Base-by-base conservation (phyloP, 2,329 filamentous ascomycete species). In the Penicillium sp. region DNA sequence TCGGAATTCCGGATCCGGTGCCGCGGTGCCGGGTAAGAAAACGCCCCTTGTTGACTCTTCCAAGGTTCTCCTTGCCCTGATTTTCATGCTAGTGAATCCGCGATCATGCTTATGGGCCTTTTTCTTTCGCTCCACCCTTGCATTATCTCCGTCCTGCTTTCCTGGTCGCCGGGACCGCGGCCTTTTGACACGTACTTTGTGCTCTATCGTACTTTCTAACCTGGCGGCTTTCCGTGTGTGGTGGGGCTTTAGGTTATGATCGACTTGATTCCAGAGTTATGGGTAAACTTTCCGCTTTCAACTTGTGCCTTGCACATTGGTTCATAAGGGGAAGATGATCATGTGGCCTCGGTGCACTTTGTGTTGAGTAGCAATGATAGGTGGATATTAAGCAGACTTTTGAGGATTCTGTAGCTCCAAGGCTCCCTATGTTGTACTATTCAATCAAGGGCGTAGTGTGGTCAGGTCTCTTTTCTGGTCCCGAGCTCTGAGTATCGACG, bases 21-120 rank as follows among this genome's bases (percentile, higher is more conserved):
- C 67, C 67, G 65, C 67, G 66, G 60, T 60, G 66, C 66, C 63
- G 66, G 65, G 63, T 67, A 60, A 52, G 48, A 59, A 46, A 49
- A 23, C 20, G 20, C 20, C 20, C 20, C 48, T 50, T n/a, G 6
- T 13, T 7, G 9, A 9, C 20, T 27, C 20, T 23, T 23, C 20
- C 20, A 23, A 23, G 20, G 20, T 15, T 41, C 18, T 39, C 54
- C 52, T 52, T 52, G 47, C 50, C 46, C 54, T 38, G 51, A 58
- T 58, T 54, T 52, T 55, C 52, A 40, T 49, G 39, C 59, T 61
- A 61, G 56, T 48, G 57, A 60, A 42, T 56, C 48, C 18, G 12
- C 32, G 49, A 46, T 61, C 59, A 61, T 61, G 59, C 28, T 27
- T 32, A 13, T 38, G 27, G 31, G n/a, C 23, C 32, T 44, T 24